Evolutionary conservation across 306 rosid species (phyloP), one percentile per base, ranked within the genome.

Genomic region (Trichosanthes truncata): DNA sequence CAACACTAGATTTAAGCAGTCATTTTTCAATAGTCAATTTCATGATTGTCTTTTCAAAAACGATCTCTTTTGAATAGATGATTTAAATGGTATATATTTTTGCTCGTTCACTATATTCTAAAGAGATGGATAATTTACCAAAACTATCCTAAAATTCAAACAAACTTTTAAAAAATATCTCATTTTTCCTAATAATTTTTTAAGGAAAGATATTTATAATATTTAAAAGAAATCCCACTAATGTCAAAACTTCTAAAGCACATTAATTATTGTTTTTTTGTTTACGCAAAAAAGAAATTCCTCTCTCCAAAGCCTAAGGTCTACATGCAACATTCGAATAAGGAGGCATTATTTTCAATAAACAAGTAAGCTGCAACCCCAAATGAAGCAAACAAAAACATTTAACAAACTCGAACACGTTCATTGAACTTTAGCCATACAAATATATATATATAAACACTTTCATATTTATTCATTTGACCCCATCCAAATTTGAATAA

Each of bases 381-480:
- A 76, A 86, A 61, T 77, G 57, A 79, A 83, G 84, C 80, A 74
- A 75, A 48, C 29, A 67, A 67, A 67, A 67, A 67, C 74, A 67
- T 31, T 45, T 31, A 38, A 62, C 55, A 43, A 53, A 84, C 63
- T 43, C 57, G 72, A 69, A 82, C 86, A 85, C 69, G 79, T 87
- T 80, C 88, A 79, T 73, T 81, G 87, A 83, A 87, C 88, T 71
- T 73, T 36, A 55, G 76, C 77, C 75, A 59, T 29, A 38, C 41
- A 74, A 51, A 76, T 17, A 31, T 78, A 2, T 63, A 10, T 4
- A 12, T 25, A 10, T 29, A 29, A 29, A 59, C 36, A 59, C 13
- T 3, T 59, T 59, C 66, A 59, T 59, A 25, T 60, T 60, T 26
- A 53, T 55, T 7, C 29, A 36, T 66, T 66, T 66, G 74, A 66